phyloP scores from a whole-genome alignment of 208 protist genomes.

The Leishmania lainsoni region DNA sequence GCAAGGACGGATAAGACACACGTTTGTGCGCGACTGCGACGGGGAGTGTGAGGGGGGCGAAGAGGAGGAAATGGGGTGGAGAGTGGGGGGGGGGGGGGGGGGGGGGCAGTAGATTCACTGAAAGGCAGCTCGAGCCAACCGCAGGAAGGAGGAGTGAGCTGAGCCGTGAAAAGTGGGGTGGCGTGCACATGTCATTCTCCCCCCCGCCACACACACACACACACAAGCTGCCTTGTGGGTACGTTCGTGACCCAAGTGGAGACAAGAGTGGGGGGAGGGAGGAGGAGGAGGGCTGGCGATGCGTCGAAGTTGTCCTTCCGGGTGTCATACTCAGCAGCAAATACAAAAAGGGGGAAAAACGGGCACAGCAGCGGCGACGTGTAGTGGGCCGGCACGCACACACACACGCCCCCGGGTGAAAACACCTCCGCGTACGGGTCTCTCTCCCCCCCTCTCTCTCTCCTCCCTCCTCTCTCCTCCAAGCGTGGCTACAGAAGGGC shows the following conservation, averaged over 20 bases:
- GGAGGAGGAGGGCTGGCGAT: neutral
- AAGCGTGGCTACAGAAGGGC: no score
- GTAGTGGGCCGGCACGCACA: no score
- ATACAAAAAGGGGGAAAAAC: neutral
- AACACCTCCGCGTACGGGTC: no score
- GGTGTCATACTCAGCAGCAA: neutral
- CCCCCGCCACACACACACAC: no score
- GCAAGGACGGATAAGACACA: neutral
- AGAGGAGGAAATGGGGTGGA: neutral
- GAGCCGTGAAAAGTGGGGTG: neutral
- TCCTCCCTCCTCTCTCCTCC: no score
- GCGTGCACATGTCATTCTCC: neutral
- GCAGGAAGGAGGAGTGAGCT: neutral
- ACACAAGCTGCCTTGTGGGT: neutral
- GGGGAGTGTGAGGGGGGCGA: neutral
- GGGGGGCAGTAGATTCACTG: neutral
- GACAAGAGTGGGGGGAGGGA: neutral
- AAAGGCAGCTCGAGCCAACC: neutral
- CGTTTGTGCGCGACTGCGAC: neutral
- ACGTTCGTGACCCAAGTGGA: neutral
- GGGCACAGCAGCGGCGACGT: no score
- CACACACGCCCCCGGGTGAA: no score
- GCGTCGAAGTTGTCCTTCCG: neutral
- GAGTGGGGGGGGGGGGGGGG: no score
- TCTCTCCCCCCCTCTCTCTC: no score